These are phyloP conservation scores for Zymoseptoria brevis DNA, from an alignment of 2,329 filamentous ascomycete genomes.

Conservation along the genomic window DNA sequence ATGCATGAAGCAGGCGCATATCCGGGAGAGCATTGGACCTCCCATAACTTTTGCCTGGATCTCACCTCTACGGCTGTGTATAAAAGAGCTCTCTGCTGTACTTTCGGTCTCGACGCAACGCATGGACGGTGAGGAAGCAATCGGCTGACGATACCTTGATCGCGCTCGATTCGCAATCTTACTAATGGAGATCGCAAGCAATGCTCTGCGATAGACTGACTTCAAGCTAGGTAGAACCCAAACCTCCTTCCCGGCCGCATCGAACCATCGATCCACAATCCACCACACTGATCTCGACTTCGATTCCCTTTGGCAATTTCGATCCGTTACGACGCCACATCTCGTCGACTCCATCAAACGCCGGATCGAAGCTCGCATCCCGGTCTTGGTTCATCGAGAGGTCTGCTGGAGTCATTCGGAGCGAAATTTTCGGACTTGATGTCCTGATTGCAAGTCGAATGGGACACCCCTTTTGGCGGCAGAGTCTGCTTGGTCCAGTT, in stretches of 20 bases:
- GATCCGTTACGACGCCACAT: background rate
- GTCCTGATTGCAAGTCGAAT: no score
- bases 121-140: background rate
- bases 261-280: background rate
- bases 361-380: no score
- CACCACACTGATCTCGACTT: background rate
- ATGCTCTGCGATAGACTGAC: background rate
- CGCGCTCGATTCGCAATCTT: background rate
- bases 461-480: no score
- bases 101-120: background rate
- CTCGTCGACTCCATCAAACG: no score
- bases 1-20: background rate
- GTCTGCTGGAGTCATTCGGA: no score
- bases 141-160: no score
- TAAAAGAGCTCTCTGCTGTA: background rate
- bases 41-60: background rate
- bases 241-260: background rate
- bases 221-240: background rate
- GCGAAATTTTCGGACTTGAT: no score
- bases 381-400: no score
- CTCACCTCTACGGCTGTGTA: background rate
- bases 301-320: background rate
- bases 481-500: no score
- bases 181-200: background rate
- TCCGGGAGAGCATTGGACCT: background rate